Percentiles rank a stretch among this genome's conserved stretches.
These are phyloP conservation scores for Dissophora ornata DNA, from an alignment of 192 early-diverging fungal species.

Conservation along the genomic window DNA sequence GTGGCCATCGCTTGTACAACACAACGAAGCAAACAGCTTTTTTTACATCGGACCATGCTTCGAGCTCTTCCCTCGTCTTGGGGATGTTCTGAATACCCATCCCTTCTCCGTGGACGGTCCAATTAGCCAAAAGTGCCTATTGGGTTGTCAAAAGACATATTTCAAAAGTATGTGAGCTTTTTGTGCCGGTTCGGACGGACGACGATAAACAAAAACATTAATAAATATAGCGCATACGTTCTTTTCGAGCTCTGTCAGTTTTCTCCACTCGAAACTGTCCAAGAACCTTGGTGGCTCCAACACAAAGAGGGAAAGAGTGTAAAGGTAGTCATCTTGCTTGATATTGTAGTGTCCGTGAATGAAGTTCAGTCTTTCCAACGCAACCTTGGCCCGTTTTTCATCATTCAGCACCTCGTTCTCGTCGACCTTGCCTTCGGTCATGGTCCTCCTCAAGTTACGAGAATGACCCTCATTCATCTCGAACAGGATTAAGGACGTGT, in stretches of 20 bases:
- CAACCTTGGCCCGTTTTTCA: background rate
- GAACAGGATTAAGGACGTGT: slow-evolving; percentile 47
- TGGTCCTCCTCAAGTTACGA: slow-evolving; percentile 22
- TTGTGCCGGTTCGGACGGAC: no score
- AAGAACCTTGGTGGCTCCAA: slow-evolving; percentile 46
- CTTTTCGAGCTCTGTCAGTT: slow-evolving; percentile 50
- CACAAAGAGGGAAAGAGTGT: slow-evolving; percentile 53
- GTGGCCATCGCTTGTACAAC: no score
- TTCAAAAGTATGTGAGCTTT: background rate
- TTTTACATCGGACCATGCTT: slow-evolving; percentile 46
- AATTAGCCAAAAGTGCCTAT: slow-evolving; percentile 10
- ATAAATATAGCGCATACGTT: slow-evolving; percentile 47
- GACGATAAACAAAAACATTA: background rate
- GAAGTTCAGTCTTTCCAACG: background rate
- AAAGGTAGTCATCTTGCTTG: slow-evolving; percentile 58
- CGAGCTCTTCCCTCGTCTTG: slow-evolving; percentile 28
- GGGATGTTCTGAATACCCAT: slow-evolving; percentile 63
- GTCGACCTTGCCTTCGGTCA: slow-evolving; percentile 27
- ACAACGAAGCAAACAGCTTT: no score
- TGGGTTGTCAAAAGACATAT: background rate
- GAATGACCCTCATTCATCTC: slow-evolving; percentile 50
- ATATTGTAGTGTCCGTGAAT: slow-evolving; percentile 54
- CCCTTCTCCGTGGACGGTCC: slow-evolving; percentile 20
- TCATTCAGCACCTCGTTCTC: slow-evolving; percentile 19
- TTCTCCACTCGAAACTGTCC: slow-evolving; percentile 54